Base-by-base conservation (phyloP, 371 early-diverging fungal species). In the Enteropsectra breve region DNA sequence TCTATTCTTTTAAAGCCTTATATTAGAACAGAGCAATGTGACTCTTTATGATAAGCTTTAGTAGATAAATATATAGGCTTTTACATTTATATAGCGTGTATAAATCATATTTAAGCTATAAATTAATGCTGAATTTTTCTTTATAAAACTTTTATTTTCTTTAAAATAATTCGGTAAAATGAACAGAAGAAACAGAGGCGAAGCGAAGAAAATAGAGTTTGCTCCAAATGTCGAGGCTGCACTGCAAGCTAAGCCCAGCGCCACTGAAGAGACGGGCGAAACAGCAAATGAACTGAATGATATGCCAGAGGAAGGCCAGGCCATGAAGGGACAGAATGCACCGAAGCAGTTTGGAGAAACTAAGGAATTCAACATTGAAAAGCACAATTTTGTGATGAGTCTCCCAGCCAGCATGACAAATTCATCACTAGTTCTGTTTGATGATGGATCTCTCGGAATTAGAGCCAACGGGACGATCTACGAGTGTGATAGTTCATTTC, bases 401-500 rank as follows among this genome's bases (percentile, higher is more conserved):
- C 6, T 59, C 6, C 59, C 60, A 18, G 21, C 4, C 36, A 6
- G 23, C 38, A 4, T 55, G 34, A 4, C 3, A 5, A 32, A 63
- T 15, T 6, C 24, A 4, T 28, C 30, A 11, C 26, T 63, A 8
- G 60, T 63, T 54, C 15, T 59, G 11, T 63, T 63, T 36, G 37
- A 36, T 6, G 55, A 63, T 36, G 63, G 63, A 5, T 11, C 63
- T 40, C 21, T 63, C 34, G 63, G 32, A 4, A 29, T 63, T 52
- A 63, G 28, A 40, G 28, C 5, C 3, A 53, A 54, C 6, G 55
- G 40, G 6, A 54, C 11, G 8, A 6, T 63, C 11, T 63, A 59
- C 37, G 57, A 63, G 24, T 56, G 57, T 36, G 55, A 54, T 28
- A 5, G n/a, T 59, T 43, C 55, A 26, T 63, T 56, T 54, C 15